Percentiles rank a stretch among this genome's conserved stretches.
Evolutionary conservation across 2,329 filamentous ascomycete species (phyloP).

Genomic region (Scytalidium sp.): DNA sequence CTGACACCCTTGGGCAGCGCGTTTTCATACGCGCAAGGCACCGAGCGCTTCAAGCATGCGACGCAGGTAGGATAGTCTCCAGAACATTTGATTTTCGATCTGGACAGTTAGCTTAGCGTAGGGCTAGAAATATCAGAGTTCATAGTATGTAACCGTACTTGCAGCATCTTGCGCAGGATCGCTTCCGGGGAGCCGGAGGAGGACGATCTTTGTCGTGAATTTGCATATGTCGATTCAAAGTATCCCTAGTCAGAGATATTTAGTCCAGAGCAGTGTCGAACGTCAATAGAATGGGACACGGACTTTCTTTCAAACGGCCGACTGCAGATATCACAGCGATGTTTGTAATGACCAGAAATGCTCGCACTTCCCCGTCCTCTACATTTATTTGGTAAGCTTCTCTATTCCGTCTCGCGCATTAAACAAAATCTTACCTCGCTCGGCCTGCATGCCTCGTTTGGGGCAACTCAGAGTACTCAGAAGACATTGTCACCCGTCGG

Average conservation of each 20-base stretch:
- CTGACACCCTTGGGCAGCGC: background rate
- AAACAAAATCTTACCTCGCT: too few relatives aligned
- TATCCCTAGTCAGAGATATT: background rate
- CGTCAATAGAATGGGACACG: background rate
- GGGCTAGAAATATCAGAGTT: too few relatives aligned
- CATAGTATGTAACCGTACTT: background rate
- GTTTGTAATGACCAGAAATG: background rate
- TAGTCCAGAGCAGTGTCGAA: background rate
- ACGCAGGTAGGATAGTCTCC: background rate
- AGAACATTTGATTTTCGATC: background rate
- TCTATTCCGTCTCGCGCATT: too few relatives aligned
- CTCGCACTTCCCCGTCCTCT: background rate
- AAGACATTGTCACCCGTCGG: too few relatives aligned
- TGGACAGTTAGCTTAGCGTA: background rate
- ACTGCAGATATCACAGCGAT: background rate
- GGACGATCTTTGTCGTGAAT: background rate
- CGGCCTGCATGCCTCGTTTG: too few relatives aligned
- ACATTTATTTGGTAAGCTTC: background rate
- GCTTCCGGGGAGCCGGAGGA: background rate
- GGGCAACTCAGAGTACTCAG: too few relatives aligned
- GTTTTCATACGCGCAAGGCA: background rate
- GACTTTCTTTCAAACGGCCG: background rate
- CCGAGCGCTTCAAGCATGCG: background rate
- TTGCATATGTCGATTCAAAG: background rate
- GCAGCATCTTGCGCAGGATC: background rate